Conservation (phyloP, 441 rosid genomes). For the Jatropha multifida region DNA sequence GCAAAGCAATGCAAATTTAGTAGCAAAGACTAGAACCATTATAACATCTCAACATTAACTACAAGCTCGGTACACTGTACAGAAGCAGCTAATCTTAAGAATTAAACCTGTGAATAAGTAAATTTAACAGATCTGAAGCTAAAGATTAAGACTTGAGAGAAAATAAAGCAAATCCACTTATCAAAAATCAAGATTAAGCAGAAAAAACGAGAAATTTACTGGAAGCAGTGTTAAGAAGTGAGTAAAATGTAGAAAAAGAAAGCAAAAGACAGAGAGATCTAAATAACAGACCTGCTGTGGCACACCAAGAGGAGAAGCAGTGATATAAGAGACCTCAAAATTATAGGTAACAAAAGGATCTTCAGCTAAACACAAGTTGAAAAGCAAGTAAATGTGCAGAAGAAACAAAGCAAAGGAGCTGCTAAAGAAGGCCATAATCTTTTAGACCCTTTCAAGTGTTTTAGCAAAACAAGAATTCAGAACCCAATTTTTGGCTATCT, state of each 20-base stretch:
- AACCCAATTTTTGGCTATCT: conserved; percentile 4
- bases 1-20: conserved; percentile 32
- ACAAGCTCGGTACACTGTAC: conserved; percentile 17
- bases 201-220: conserved; percentile 7
- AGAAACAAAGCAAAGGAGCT: conserved; percentile 41
- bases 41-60: conserved; percentile 19
- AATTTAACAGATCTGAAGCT: conserved; percentile 48
- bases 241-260: conserved; percentile 7
- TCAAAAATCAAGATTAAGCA: conserved; percentile 24
- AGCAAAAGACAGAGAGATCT: conserved; percentile 23
- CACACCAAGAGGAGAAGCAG: conserved; percentile 97
- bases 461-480: neutral
- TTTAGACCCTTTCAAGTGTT: conserved; percentile 8
- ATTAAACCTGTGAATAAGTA: conserved; percentile 2
- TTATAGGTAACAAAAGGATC: conserved; percentile 66
- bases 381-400: conserved; percentile 50
- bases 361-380: conserved; percentile 50
- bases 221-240: neutral
- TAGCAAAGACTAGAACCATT: conserved; percentile 16
- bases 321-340: conserved; percentile 84
- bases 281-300: conserved; percentile 72
- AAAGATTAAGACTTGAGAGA: conserved; percentile 31
- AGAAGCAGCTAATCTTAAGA: conserved; percentile 11
- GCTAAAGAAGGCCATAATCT: conserved; percentile 48
- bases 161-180: conserved; percentile 28